Base-by-base conservation (phyloP, 1,139 yeast species). In the Magnusiomyces tetraspermus region DNA sequence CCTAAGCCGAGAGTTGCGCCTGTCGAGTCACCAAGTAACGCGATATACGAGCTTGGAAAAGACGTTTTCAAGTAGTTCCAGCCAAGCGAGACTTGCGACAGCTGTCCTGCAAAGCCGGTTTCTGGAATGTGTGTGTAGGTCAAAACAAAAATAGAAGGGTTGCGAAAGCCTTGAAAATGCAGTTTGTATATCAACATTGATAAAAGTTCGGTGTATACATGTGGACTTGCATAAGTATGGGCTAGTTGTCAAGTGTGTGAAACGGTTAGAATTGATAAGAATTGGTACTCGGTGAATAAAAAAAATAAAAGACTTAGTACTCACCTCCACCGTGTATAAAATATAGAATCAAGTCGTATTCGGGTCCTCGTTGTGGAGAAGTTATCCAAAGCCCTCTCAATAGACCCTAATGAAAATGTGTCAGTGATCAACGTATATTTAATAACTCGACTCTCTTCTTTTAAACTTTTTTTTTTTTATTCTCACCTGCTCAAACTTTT, bases 91-190 rank as follows among this genome's bases (percentile, higher is more conserved):
- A 68, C 63, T 2, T 60, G 53, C 10, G 53, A 50, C 46, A 72
- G 53, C 48, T 67, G 73, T 5, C 59, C 57, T 11, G 63, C 61
- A 53, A 67, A 67, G 21, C 54, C 53, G 1, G 55, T 61, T 37
- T 61, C 59, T 1, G 65, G 59, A 13, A 62, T 59, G 15, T 60
- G 61, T 21, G 62, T 63, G 46, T 69, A 59, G 33, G 71, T 70
- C 19, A 69, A 57, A 3, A 74, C 67, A 51, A 72, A 71, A 3
- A 74, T 64, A 1, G 69, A 71, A 1, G 79, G 79, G 55, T 71
- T 73, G 31, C 64, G 58, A 55, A 75, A 74, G 1, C 79, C 79
- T 56, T 73, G 75, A 48, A 70, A 60, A 33, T 70, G 67, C 36
- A 75, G 63, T 19, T 69, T 60, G 6, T 68, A 66, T 37, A 72